These are phyloP conservation scores for Lentinula sp. DNA, from an alignment of 768 basidiomycete genomes.

Conservation along the genomic window DNA sequence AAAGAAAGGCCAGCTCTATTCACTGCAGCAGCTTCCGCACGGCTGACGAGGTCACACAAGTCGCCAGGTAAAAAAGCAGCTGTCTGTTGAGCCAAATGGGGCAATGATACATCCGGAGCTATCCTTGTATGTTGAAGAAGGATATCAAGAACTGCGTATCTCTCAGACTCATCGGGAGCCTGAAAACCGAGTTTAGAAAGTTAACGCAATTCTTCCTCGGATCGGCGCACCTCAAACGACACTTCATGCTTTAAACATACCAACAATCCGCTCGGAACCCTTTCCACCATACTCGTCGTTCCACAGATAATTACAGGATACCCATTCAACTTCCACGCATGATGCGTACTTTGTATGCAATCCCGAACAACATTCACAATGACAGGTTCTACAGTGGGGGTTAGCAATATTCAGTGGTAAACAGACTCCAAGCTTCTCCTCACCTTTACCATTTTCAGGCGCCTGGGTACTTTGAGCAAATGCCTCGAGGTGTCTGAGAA, in stretches of 20 bases:
- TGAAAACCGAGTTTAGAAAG: constrained; percentile 19
- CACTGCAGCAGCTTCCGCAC: constrained; percentile 51
- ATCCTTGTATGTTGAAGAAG: constrained; percentile 36
- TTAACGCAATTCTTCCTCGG: neutral
- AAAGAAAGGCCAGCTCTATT: constrained; percentile 31
- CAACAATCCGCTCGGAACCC: constrained; percentile 55
- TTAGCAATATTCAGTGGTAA: neutral
- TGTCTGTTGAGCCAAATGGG: constrained; percentile 72
- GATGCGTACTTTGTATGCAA: constrained; percentile 50
- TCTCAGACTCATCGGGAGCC: constrained; percentile 78
- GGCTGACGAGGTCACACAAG: constrained; percentile 60
- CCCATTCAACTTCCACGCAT: constrained; percentile 52
- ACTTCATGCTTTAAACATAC: constrained; percentile 85
- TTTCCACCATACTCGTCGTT: constrained; percentile 62
- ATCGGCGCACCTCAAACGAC: constrained; percentile 51
- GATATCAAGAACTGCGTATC: constrained; percentile 52
- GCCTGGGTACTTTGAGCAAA: constrained; percentile 64
- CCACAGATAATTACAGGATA: constrained; percentile 75
- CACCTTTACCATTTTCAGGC: constrained; percentile 62
- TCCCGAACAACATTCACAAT: constrained; percentile 57
- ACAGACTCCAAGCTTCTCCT: neutral
- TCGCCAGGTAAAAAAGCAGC: constrained; percentile 87
- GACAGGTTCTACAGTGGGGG: constrained; percentile 40
- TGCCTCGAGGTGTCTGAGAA: constrained; percentile 79
- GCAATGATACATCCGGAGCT: constrained; percentile 76